These are phyloP conservation scores for Podaxis sp. DNA, from an alignment of 768 basidiomycete genomes.

Conservation along the genomic window DNA sequence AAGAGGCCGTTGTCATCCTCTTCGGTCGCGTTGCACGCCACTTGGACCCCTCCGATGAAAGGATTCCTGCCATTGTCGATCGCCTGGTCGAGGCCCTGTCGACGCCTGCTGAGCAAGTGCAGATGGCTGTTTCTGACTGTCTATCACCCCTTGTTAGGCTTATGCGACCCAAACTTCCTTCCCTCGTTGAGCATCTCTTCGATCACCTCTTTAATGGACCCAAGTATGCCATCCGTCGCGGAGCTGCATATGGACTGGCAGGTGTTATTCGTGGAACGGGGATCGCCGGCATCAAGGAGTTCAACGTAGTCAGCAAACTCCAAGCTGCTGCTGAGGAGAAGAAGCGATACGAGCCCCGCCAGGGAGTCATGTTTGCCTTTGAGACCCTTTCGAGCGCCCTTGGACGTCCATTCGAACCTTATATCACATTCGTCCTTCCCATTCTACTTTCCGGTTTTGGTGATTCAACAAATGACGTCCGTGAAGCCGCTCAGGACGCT, in stretches of 20 bases:
- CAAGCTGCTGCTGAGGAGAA: conserved; percentile 83
- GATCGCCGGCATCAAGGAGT: conserved; percentile 79
- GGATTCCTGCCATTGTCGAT: conserved; percentile 79
- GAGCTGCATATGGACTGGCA: conserved; percentile 94
- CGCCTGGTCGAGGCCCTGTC: conserved; percentile 84
- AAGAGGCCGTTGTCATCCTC: conserved; percentile 92
- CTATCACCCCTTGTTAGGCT: conserved; percentile 79
- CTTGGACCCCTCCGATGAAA: conserved; percentile 68
- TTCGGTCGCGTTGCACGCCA: conserved; percentile 92
- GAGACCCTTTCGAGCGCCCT: conserved; percentile 87
- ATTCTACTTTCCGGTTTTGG: conserved; percentile 83
- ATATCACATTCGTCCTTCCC: conserved; percentile 79
- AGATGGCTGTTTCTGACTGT: conserved; percentile 95
- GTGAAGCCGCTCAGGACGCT: conserved; percentile 91
- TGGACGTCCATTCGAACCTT: conserved; percentile 91
- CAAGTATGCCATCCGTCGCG: conserved; percentile 93
- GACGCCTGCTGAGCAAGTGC: conserved; percentile 94
- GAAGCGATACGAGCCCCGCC: conserved; percentile 78
- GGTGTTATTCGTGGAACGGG: conserved; percentile 92
- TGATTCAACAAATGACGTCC: conserved; percentile 80
- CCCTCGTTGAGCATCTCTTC: conserved; percentile 73
- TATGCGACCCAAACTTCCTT: conserved; percentile 54
- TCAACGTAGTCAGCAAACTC: conserved; percentile 69
- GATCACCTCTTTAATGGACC: conserved; percentile 70
- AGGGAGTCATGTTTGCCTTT: conserved; percentile 93